A percentile compares a stretch with the other conserved stretches of the same genome.
Conservation (phyloP, 306 rosid species). For the Alnus rubra region DNA sequence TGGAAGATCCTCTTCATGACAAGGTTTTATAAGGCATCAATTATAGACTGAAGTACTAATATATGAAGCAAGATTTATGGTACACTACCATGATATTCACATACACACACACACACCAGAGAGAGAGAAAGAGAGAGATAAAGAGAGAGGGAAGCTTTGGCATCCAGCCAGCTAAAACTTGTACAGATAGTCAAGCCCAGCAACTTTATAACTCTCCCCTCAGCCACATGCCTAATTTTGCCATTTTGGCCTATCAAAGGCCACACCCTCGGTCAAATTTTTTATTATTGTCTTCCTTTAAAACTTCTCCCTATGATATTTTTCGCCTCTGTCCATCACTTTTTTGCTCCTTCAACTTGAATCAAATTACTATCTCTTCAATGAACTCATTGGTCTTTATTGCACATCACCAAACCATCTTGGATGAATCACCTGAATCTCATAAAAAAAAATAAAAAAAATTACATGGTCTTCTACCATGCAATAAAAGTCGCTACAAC, state of each 20-base stretch:
- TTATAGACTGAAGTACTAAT: conserved; percentile 19
- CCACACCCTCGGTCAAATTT: background rate
- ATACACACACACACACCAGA: background rate
- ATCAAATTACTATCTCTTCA: background rate
- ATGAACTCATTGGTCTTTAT: background rate
- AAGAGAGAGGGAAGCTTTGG: background rate
- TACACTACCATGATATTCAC: background rate
- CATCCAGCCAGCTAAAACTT: background rate
- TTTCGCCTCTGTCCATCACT: background rate
- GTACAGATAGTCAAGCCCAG: background rate
- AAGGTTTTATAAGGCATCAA: conserved; percentile 23
- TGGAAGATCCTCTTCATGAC: background rate
- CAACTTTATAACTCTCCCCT: background rate
- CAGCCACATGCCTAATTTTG: background rate
- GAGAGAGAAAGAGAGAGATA: background rate
- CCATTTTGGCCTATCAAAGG: background rate
- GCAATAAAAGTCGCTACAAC: background rate
- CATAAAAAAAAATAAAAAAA: background rate
- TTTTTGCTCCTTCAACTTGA: background rate
- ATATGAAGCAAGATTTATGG: conserved; percentile 16
- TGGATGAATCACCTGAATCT: background rate
- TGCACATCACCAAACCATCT: background rate
- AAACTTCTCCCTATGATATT: background rate
- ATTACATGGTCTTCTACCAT: background rate
- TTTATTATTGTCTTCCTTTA: background rate